A percentile compares a stretch with the other conserved stretches of the same genome.
Evolutionary conservation across 352 stramenopile genomes (phyloP).

Genomic region (Globisporangium sylvaticum): DNA sequence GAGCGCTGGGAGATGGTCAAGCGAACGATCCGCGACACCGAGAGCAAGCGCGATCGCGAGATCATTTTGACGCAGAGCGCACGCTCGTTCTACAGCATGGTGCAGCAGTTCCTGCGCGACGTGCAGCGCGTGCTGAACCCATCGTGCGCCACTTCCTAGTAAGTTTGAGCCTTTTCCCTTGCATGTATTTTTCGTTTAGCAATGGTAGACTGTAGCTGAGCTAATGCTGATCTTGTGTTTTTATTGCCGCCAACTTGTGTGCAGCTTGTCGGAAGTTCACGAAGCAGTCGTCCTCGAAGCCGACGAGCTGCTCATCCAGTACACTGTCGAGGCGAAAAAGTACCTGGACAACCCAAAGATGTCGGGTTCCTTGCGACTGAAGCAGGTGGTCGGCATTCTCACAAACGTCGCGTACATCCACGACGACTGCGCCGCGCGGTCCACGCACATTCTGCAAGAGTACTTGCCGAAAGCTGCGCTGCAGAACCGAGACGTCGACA

Average conservation of each 20-base stretch:
- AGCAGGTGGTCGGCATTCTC: conserved; percentile 63
- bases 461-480: conserved; percentile 14
- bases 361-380: conserved; percentile 52
- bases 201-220: too few species aligned
- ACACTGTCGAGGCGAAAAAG: conserved; percentile 50
- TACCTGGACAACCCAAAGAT: conserved; percentile 67
- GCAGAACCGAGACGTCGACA: conserved; percentile 42
- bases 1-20: conserved; percentile 79
- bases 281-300: conserved; percentile 51
- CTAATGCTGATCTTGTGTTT: not conserved
- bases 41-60: conserved; percentile 62
- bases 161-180: too few species aligned
- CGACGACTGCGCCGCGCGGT: conserved; percentile 16
- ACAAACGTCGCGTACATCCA: conserved; percentile 50
- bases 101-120: conserved; percentile 81
- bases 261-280: conserved; percentile 56
- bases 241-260: not conserved
- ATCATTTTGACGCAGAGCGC: conserved; percentile 82
- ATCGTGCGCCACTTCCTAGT: conserved; percentile 76
- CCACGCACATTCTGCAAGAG: conserved; percentile 14
- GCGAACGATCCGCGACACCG: conserved; percentile 64
- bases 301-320: conserved; percentile 59
- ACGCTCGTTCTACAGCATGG: conserved; percentile 68
- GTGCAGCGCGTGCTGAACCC: conserved; percentile 74
- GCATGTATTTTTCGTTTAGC: too few species aligned